Base-by-base conservation (phyloP, 345 rosid species). In the Eucalyptus marginata region DNA sequence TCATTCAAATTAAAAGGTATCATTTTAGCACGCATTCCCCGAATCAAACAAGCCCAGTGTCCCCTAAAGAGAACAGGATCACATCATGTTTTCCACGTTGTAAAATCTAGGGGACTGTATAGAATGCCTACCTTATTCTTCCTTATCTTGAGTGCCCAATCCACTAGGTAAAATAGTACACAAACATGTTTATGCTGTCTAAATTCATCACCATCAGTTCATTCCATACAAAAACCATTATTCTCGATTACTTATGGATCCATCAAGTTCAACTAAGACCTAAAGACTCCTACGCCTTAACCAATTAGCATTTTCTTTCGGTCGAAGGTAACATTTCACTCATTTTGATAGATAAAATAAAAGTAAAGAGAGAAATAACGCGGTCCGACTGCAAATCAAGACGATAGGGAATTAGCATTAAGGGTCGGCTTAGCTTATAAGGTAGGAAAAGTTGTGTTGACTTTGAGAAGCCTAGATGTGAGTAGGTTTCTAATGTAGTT, bases 351-450 rank as follows among this genome's bases (percentile, higher is more conserved):
- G 58, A 20, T 56, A 56, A 56, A 56, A 56, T 22, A 56, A 56
- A 56, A 56, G 29, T 24, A 24, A 56, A 56, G 62, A 22, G 13
- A 56, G 13, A 56, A 56, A 56, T 25, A 56, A 56, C 29, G 1
- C 13, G 1, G 6, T 56, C 62, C 6, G 13, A 24, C 13, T 56
- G 6, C 62, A 56, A 10, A 56, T 0, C 0, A 56, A 22, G 62
- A 56, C 29, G 0, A 4, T 4, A 56, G 62, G 29, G 29, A 64
- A 64, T 15, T 14, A n/a, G 76, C 76, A n/a, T 64, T n/a, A 64
- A 15, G 76, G 36, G 10, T 14, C 1, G 40, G 36, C 36, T 64
- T 15, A 15, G 36, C 36, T 14, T 4, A 2, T 15, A 3, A 29
- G 20, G 40, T n/a, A 16, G 76, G 20, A n/a, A 15, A n/a, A 62